phyloP scores from a whole-genome alignment of 768 basidiomycete species.

The Russula sp. region DNA sequence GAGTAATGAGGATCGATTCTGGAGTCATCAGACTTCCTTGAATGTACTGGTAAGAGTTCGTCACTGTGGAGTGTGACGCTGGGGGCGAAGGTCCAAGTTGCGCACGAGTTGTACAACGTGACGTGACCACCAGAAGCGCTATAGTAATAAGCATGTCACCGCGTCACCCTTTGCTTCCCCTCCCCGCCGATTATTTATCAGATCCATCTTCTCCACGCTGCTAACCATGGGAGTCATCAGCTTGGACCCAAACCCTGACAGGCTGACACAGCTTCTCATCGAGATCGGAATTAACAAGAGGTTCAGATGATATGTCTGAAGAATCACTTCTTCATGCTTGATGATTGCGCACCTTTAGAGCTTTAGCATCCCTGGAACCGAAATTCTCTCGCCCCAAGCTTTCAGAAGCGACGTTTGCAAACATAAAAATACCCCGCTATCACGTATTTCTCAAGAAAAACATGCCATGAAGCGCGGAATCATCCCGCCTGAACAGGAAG shows the following conservation, averaged over 20 bases:
- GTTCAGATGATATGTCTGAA: slow-evolving; percentile 3
- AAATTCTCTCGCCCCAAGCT: neutral
- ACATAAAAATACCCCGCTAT: slow-evolving; percentile 6
- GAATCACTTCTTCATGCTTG: slow-evolving; percentile 2
- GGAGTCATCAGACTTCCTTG: too few species aligned
- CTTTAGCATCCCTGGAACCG: neutral
- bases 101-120: too few species aligned
- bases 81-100: too few species aligned
- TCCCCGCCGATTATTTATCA: neutral
- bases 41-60: too few species aligned
- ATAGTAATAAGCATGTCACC: too few species aligned
- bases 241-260: neutral
- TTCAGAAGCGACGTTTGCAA: neutral
- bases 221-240: neutral
- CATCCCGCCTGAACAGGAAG: neutral
- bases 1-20: too few species aligned
- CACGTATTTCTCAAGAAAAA: slow-evolving; percentile 9
- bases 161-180: slow-evolving; percentile 7
- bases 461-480: neutral
- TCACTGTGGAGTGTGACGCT: too few species aligned
- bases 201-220: neutral
- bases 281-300: neutral
- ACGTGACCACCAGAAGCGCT: too few species aligned
- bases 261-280: slow-evolving; percentile 1
- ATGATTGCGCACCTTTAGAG: neutral